Evolutionary conservation across 1,139 yeast species (phyloP), one percentile per base, ranked within the genome.

Genomic region (Zygotorulaspora mrakii): DNA sequence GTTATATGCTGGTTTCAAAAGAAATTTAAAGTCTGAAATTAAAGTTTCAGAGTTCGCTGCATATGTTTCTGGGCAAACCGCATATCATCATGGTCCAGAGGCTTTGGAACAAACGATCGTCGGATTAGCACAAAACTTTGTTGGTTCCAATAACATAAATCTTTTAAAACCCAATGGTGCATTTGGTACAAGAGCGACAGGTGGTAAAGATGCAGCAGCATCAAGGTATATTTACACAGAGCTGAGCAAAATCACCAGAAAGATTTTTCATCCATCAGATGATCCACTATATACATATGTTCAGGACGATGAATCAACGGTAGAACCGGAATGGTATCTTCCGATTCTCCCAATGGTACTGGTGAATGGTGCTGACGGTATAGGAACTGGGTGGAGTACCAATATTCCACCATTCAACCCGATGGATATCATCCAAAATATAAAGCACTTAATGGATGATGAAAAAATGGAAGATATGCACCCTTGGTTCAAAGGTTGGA

Each of bases 361-460:
- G 47, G 95, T 94, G 5, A 94, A 94, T 61, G 99, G 99, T 42
- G 74, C 94, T 7, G 98, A 94, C 66, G 99, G 99, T 67, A 94
- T 94, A 63, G 99, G 99, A 51, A 89, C 98, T 36, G 99, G 98
- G 53, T 94, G 98, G 97, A 86, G 96, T 47, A 88, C 98, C 1
- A 80, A 77, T 47, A 83, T 94, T 49, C 99, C 98, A 1, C 79
- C 85, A 31, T 91, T 76, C 64, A 88, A 91, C 59, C 99, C 99
- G 0, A 58, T 64, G 17, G 98, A 91, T 59, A 71, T 94, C 47
- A 88, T 87, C 18, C 69, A 65, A 2, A 91, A 94, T 54, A 68
- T 94, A 26, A 75, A 77, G 43, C 75, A 76, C 31, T 61, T 91
- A 53, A 81, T 94, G 89, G 70, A 72, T 21, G 85, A 80, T 8